Evolutionary conservation across 2,329 filamentous ascomycete species (phyloP).

Genomic region (Botrytis paeoniae): DNA sequence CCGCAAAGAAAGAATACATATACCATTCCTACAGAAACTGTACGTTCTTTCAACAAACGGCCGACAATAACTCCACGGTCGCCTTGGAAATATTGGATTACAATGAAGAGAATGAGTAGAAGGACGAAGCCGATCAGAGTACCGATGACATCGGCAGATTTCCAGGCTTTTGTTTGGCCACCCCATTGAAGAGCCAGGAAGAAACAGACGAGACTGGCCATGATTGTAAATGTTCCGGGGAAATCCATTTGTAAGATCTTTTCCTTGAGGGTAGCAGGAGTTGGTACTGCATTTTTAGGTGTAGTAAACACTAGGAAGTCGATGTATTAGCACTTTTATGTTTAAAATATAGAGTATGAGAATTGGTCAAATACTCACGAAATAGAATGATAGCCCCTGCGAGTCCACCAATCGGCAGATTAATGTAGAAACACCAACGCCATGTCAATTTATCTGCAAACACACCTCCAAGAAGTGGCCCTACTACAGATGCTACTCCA

Average conservation of each 20-base stretch:
- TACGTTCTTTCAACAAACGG: conserved; percentile 44
- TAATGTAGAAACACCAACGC: conserved; percentile 48
- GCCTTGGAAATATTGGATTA: conserved; percentile 44
- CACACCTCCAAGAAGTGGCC: conserved; percentile 60
- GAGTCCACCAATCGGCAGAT: conserved; percentile 39
- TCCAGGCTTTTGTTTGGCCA: conserved; percentile 46
- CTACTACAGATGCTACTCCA: conserved; percentile 61
- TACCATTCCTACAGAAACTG: conserved; percentile 44
- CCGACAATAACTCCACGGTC: conserved; percentile 50
- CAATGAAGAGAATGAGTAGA: conserved; percentile 38
- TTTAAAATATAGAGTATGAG: neutral
- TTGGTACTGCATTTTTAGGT: conserved; percentile 42
- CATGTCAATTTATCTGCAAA: conserved; percentile 59
- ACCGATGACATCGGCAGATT: conserved; percentile 42
- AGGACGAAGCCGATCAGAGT: conserved; percentile 42
- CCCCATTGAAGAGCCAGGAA: conserved; percentile 50
- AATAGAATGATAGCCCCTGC: conserved; percentile 31
- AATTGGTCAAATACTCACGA: neutral
- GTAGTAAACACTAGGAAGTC: conserved; percentile 31
- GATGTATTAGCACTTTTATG: neutral
- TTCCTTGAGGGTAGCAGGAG: conserved; percentile 41
- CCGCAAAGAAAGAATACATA: conserved; percentile 46
- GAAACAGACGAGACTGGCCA: conserved; percentile 45
- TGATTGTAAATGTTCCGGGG: conserved; percentile 45
- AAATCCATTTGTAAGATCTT: conserved; percentile 51